Conservation (phyloP, 73 alveolate genomes). For the Tetrahymena thermophila region DNA sequence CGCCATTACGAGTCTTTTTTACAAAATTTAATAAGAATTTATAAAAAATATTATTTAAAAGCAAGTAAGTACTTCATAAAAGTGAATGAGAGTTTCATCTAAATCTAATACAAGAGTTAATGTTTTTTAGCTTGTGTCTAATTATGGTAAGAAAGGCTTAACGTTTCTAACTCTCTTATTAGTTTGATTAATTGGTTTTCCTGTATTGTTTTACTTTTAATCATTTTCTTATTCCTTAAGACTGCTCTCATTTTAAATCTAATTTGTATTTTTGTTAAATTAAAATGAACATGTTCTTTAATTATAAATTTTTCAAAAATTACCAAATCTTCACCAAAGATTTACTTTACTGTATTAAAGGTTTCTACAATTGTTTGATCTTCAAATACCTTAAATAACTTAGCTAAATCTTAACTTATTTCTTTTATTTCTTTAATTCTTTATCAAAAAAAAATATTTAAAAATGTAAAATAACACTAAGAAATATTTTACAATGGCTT, state of each 20-base stretch:
- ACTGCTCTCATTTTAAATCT: background rate
- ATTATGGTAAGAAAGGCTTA: slow-evolving; percentile 9
- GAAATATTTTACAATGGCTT: background rate
- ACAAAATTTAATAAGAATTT: background rate
- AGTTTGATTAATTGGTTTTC: background rate
- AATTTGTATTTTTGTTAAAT: background rate
- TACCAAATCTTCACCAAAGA: background rate
- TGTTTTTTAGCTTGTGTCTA: background rate
- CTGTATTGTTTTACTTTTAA: background rate
- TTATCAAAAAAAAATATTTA: background rate
- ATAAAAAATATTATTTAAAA: background rate
- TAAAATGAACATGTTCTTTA: background rate
- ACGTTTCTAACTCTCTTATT: background rate
- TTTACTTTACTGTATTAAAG: background rate
- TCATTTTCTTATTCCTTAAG: background rate
- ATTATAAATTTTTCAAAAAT: background rate
- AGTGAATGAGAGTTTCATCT: slow-evolving; percentile 97
- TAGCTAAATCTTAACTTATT: background rate
- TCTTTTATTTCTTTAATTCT: background rate
- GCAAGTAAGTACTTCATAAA: slow-evolving; percentile 71
- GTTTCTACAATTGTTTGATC: background rate
- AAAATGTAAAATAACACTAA: background rate
- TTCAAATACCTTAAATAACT: background rate
- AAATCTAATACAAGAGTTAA: slow-evolving; percentile 90
- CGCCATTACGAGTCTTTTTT: slow-evolving; percentile 52